These are phyloP conservation scores for Arthrinium phaeospermum DNA, from an alignment of 2,329 filamentous ascomycete genomes.

Conservation along the genomic window DNA sequence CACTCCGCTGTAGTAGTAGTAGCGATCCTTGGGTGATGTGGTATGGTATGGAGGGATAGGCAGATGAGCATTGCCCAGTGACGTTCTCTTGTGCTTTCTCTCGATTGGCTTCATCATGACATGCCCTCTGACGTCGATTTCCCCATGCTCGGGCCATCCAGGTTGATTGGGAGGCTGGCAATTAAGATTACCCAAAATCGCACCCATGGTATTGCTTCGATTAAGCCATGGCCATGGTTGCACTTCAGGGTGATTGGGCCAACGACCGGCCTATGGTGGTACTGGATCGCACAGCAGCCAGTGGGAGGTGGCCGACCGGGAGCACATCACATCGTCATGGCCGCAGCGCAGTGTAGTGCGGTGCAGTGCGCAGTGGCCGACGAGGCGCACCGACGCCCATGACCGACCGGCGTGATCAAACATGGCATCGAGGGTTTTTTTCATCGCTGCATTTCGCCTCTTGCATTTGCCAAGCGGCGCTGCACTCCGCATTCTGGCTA, in stretches of 20 bases:
- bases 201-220: neutral
- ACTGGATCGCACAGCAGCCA: slow-evolving; percentile 1
- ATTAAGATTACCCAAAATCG: slow-evolving; percentile 1
- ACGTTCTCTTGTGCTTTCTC: neutral
- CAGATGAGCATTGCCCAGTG: neutral
- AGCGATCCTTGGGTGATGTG: neutral
- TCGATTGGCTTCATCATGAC: neutral
- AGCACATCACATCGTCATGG: neutral
- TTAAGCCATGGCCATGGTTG: neutral
- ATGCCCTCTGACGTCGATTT: slow-evolving; percentile 7
- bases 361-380: neutral
- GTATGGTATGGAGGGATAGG: too few relatives aligned
- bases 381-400: neutral
- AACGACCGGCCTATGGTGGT: neutral
- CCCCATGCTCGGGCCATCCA: neutral
- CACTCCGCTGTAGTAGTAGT: neutral
- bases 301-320: neutral
- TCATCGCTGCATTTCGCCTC: neutral
- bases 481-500: neutral
- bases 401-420: neutral
- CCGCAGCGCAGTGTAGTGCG: neutral
- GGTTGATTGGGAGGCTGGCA: neutral
- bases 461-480: neutral
- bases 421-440: neutral
- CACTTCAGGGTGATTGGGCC: neutral